Conservation (phyloP, 352 stramenopile species). For the Globisporangium iwayamae region DNA sequence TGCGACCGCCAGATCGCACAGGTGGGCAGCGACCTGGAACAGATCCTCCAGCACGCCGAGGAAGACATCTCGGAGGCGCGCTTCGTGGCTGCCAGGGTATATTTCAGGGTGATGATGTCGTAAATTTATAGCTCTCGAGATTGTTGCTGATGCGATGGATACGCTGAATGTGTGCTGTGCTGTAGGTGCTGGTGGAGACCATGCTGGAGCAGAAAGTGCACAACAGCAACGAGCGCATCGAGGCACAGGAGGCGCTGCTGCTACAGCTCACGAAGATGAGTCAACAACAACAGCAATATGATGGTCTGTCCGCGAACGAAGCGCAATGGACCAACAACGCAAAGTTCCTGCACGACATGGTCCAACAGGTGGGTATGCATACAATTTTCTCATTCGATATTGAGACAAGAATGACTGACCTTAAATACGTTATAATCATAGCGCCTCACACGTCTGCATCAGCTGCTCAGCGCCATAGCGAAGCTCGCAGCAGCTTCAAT, state of each 20-base stretch:
- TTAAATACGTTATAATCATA: slow-evolving; percentile 15
- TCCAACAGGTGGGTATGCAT: slow-evolving; percentile 44
- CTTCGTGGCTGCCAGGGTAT: slow-evolving; percentile 49
- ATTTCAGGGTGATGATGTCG: not conserved
- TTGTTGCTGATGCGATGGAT: not conserved
- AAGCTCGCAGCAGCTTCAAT: slow-evolving; percentile 39
- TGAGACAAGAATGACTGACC: too few relatives aligned
- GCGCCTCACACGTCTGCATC: slow-evolving; percentile 52
- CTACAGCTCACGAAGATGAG: not conserved
- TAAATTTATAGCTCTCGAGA: not conserved
- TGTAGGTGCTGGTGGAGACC: slow-evolving; percentile 47
- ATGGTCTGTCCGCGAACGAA: not conserved
- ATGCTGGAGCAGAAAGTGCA: slow-evolving; percentile 61
- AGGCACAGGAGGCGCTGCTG: slow-evolving; percentile 31
- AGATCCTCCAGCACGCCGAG: slow-evolving; percentile 42
- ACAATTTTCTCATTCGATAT: not conserved
- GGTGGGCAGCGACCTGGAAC: slow-evolving; percentile 39
- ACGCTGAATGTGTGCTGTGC: not conserved
- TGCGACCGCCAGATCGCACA: slow-evolving; percentile 45
- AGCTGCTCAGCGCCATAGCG: slow-evolving; percentile 56
- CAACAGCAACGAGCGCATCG: slow-evolving; percentile 37
- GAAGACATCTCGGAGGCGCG: slow-evolving; percentile 34
- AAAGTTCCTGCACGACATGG: slow-evolving; percentile 52
- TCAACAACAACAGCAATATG: not conserved
- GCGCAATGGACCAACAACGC: slow-evolving; percentile 20